Base-by-base conservation (phyloP, 1,284 basidiomycete genomes). In the Ganoderma sinense region DNA sequence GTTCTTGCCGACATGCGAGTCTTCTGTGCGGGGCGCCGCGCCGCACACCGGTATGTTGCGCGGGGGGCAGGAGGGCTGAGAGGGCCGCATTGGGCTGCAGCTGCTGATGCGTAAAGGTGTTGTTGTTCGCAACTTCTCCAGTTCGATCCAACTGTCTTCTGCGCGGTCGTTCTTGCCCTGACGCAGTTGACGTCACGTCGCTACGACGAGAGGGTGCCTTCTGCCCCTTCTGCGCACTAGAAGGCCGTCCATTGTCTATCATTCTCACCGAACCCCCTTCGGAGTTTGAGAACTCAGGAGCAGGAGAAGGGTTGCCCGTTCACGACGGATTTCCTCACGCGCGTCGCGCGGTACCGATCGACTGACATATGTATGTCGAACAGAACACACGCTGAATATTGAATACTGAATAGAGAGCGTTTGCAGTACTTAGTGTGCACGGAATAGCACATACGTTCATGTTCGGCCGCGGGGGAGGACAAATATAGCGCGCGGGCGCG, bases 221-320 rank as follows among this genome's bases (percentile, higher is more conserved):
- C 53, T 31, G 53, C 53, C 29, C 18, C 26, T 55, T 55, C 53
- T 31, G 53, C 53, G 53, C 29, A 55, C 53, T 55, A 55, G 53
- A 55, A 55, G 26, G 2, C 29, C 29, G 29, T 29, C 18, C 11
- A 7, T 55, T 31, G 29, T 55, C 14, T 4, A 26, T 31, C 53
- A 5, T 31, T 18, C 53, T 29, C 29, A 18, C 53, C 29, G 48
- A 13, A 23, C 14, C 11, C 20, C 20, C 11, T 51, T 23, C 48
- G 53, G 53, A 29, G 29, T 55, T 31, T 31, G 53, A 31, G 53
- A n/a, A n/a, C n/a, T n/a, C n/a, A n/a, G n/a, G n/a, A n/a, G n/a
- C n/a, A n/a, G n/a, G n/a, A n/a, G n/a, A 31, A 55, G 29, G 4
- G 29, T 31, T 31, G 29, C 53, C 53, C 29, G 53, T 55, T 31